These are phyloP conservation scores for Teratosphaeria epicoccoides DNA, from an alignment of 2,329 filamentous ascomycete species.

Conservation along the genomic window DNA sequence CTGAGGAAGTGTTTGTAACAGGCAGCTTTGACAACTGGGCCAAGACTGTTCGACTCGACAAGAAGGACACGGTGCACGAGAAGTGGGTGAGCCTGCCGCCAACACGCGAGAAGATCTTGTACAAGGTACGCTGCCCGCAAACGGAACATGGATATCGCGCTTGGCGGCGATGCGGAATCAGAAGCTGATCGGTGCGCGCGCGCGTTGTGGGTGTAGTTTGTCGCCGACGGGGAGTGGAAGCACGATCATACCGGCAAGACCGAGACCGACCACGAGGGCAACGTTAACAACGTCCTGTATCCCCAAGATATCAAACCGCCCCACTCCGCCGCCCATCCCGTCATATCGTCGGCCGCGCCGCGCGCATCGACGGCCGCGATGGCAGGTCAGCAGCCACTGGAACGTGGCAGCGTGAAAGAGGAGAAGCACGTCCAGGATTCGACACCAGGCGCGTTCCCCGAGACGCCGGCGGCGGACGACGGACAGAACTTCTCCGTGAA, in stretches of 20 bases:
- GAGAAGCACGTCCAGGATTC: slow-evolving; percentile 11
- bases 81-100: slow-evolving; percentile 68
- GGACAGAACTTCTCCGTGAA: slow-evolving; percentile 42
- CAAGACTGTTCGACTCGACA: slow-evolving; percentile 74
- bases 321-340: slow-evolving; percentile 41
- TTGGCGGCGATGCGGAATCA: not conserved
- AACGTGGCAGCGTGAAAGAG: slow-evolving; percentile 4
- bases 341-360: slow-evolving; percentile 53
- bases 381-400: slow-evolving; percentile 56
- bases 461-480: slow-evolving; percentile 51
- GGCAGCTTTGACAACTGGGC: slow-evolving; percentile 93
- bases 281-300: slow-evolving; percentile 85
- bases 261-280: slow-evolving; percentile 72
- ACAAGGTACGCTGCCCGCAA: slow-evolving; percentile 61
- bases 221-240: slow-evolving; percentile 86
- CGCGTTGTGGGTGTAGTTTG: slow-evolving; percentile 56
- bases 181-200: slow-evolving; percentile 6
- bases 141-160: not conserved
- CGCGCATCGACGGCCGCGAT: slow-evolving; percentile 61
- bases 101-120: slow-evolving; percentile 62
- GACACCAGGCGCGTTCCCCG: slow-evolving; percentile 59
- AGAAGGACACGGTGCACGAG: slow-evolving; percentile 60
- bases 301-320: slow-evolving; percentile 56
- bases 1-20: slow-evolving; percentile 83
- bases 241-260: slow-evolving; percentile 70